These are phyloP conservation scores for Acer campestre DNA, from an alignment of 345 rosid genomes.

Conservation along the genomic window DNA sequence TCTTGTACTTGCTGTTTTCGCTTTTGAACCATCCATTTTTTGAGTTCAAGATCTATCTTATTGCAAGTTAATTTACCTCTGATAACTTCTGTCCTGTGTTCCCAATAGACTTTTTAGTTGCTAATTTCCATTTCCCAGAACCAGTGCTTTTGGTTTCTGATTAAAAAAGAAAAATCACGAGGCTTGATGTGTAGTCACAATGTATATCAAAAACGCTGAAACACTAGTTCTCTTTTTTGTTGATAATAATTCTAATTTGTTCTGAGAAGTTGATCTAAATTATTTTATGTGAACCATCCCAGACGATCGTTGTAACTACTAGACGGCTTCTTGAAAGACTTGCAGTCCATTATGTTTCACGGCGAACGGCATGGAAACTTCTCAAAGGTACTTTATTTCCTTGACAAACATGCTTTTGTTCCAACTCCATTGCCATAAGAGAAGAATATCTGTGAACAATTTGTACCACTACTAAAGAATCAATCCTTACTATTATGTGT, in stretches of 20 bases:
- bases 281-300: constrained; percentile 27
- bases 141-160: background rate
- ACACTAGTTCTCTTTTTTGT: background rate
- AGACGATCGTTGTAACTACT: constrained; percentile 90
- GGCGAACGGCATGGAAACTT: constrained; percentile 96
- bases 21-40: background rate
- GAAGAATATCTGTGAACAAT: background rate
- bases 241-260: background rate
- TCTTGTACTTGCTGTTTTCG: background rate
- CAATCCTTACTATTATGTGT: background rate
- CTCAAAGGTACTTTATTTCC: constrained; percentile 68
- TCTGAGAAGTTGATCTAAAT: constrained; percentile 11
- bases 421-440: background rate
- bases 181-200: background rate
- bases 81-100: too few relatives aligned
- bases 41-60: background rate
- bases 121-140: too few relatives aligned
- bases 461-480: background rate
- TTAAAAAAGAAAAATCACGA: too few relatives aligned
- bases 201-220: background rate
- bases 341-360: constrained; percentile 78
- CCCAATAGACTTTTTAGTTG: too few relatives aligned
- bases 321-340: constrained; percentile 87
- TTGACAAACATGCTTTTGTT: background rate
- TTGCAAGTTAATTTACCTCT: too few relatives aligned